Base-by-base conservation (phyloP, 106 monocot species). In the Phalaenopsis aphrodite region DNA sequence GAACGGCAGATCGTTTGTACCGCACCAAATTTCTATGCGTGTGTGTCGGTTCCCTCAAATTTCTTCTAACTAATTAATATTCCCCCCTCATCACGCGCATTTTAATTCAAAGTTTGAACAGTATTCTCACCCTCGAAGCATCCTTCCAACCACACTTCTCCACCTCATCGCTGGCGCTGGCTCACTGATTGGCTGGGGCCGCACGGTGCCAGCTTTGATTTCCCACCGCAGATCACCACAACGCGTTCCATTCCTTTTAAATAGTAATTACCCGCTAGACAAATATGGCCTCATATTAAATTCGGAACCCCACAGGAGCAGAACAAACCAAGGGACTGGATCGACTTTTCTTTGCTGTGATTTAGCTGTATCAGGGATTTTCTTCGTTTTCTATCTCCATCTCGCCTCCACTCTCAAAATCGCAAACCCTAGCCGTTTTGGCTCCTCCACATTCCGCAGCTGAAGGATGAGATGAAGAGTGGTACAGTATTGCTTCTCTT, bases 311-410 rank as follows among this genome's bases (percentile, higher is more conserved):
- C 68, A 24, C 30, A 11, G 30, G 7, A 6, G 10, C 24, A 36
- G 14, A 16, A 24, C 8, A 68, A 68, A 24, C 10, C 7, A 11
- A 68, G 68, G 68, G 37, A 24, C 37, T 9, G 36, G 37, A 1
- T 17, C 16, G 37, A 24, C 9, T 68, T 68, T 68, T 36, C 75
- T 46, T 75, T 87, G 90, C 90, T 90, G 90, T 89, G 81, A 12
- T 82, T 78, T 90, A 87, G 90, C 85, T 90, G 87, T 84, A 67
- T 75, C 64, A 49, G 58, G 3, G 57, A 36, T 23, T 37, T 37
- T 1, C 8, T 68, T 68, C 68, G 17, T 6, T 68, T 68, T 68
- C 68, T 68, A 68, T 68, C 37, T 37, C 36, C 14, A 68, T 68
- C 68, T 1, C 30, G 2, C n/a, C 17, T 4, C 16, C 17, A 6